Evolutionary conservation across 1,139 yeast genomes (phyloP).

Genomic region (Candida labiduridarum): DNA sequence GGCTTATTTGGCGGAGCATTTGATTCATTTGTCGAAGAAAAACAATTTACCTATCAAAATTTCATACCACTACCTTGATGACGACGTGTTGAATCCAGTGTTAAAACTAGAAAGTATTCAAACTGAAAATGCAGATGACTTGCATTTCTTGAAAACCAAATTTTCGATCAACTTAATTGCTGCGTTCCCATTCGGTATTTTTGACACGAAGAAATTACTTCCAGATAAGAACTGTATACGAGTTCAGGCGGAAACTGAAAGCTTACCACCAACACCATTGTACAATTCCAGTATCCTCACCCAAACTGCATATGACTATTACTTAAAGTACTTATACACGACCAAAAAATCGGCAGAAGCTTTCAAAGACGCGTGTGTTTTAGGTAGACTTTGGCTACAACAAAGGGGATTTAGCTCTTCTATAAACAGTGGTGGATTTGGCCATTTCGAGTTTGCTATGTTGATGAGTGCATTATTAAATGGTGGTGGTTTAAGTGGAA

Average conservation of each 20-base stretch:
- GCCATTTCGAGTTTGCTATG: conserved; percentile 85
- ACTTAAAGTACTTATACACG: conserved; percentile 74
- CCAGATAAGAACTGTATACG: conserved; percentile 83
- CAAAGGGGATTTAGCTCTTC: conserved; percentile 81
- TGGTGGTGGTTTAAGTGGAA: conserved; percentile 82
- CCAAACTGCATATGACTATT: conserved; percentile 67
- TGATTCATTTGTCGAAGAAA: conserved; percentile 56
- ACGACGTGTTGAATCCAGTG: conserved; percentile 67
- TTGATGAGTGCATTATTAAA: conserved; percentile 78
- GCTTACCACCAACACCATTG: conserved; percentile 74
- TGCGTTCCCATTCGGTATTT: conserved; percentile 70
- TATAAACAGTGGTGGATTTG: conserved; percentile 76
- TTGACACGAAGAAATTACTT: conserved; percentile 73
- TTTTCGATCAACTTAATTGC: conserved; percentile 72
- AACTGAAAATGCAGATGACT: conserved; percentile 50
- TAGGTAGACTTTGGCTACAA: conserved; percentile 87
- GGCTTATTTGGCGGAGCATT: conserved; percentile 71
- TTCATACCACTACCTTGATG: conserved; percentile 61
- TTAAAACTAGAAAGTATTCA: conserved; percentile 55
- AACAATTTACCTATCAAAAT: conserved; percentile 58
- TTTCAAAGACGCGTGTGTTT: conserved; percentile 84
- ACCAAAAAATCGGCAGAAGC: conserved; percentile 76
- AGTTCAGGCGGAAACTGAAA: conserved; percentile 53
- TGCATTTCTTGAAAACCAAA: conserved; percentile 65
- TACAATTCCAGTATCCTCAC: conserved; percentile 82